Evolutionary conservation across 306 rosid genomes (phyloP).

Genomic region (Rosa rugosa): DNA sequence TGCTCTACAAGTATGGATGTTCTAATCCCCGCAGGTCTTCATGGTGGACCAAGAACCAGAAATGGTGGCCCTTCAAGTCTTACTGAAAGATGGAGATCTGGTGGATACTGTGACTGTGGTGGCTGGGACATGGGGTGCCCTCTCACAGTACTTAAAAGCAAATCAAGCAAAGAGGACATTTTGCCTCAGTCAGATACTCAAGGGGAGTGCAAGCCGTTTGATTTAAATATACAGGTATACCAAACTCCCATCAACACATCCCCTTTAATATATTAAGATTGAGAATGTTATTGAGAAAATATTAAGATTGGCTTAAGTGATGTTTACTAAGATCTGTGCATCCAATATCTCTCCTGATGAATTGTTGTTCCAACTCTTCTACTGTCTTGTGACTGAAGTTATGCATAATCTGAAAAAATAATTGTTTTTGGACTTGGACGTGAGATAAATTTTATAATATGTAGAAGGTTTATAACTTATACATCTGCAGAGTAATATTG

Average conservation of each 20-base stretch:
- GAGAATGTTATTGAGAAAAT: slow-evolving; percentile 11
- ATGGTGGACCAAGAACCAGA: slow-evolving; percentile 82
- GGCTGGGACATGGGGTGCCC: slow-evolving; percentile 99
- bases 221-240: slow-evolving; percentile 61
- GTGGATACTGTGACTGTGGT: slow-evolving; percentile 89
- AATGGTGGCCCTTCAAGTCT: slow-evolving; percentile 83
- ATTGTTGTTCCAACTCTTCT: background rate
- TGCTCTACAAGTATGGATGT: slow-evolving; percentile 68
- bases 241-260: slow-evolving; percentile 9
- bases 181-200: slow-evolving; percentile 38
- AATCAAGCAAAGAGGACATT: slow-evolving; percentile 39
- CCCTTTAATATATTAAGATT: background rate
- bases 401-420: slow-evolving; percentile 3
- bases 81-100: slow-evolving; percentile 86
- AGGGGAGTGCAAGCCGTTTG: slow-evolving; percentile 66
- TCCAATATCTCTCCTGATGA: slow-evolving; percentile 9
- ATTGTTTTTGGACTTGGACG: background rate
- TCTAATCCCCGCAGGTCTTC: slow-evolving; percentile 85
- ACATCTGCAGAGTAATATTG: background rate
- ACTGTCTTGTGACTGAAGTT: slow-evolving; percentile 4
- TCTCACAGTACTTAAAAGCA: slow-evolving; percentile 62
- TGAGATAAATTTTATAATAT: background rate
- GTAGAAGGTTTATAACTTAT: background rate
- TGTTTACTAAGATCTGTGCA: background rate
- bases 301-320: slow-evolving; percentile 8